phyloP scores from a whole-genome alignment of 2,329 filamentous ascomycete genomes.

The Coniella lustricola region DNA sequence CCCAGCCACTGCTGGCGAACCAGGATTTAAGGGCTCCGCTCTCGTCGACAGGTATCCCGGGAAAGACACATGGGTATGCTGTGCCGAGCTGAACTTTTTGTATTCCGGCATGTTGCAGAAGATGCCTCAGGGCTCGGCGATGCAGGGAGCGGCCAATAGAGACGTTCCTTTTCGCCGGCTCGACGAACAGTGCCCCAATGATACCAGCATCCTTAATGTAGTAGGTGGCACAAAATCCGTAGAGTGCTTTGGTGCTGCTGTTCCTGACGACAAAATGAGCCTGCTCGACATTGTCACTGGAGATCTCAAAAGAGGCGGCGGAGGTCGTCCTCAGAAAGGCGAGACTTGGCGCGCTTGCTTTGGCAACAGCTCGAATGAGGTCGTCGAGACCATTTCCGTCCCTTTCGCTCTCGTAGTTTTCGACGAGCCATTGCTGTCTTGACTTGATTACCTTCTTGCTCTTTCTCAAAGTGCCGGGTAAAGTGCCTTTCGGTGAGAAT shows the following conservation, averaged over 20 bases:
- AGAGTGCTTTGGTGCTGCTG: conserved; percentile 82
- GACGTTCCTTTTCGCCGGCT: conserved; percentile 75
- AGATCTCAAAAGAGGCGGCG: conserved; percentile 69
- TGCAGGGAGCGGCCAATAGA: conserved; percentile 89
- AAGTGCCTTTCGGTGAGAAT: conserved; percentile 48
- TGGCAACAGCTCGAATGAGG: conserved; percentile 64
- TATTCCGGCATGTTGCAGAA: conserved; percentile 63
- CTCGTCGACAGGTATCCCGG: conserved; percentile 64
- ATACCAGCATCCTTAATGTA: conserved; percentile 66
- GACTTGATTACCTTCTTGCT: conserved; percentile 82
- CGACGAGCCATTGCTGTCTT: conserved; percentile 92
- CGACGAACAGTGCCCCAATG: conserved; percentile 82
- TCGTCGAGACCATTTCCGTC: conserved; percentile 68
- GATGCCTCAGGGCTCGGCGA: conserved; percentile 69
- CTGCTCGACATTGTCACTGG: conserved; percentile 64
- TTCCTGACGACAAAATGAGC: conserved; percentile 89
- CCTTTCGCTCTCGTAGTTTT: conserved; percentile 74
- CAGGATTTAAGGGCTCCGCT: conserved; percentile 53
- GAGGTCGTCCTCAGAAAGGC: conserved; percentile 64
- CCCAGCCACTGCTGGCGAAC: conserved; percentile 90
- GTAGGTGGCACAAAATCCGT: conserved; percentile 89
- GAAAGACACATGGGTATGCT: conserved; percentile 75
- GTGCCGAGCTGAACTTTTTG: conserved; percentile 77
- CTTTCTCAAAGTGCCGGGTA: conserved; percentile 72
- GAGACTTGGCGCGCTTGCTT: conserved; percentile 58